Base-by-base conservation (phyloP, 352 stramenopile genomes). In the Pythium folliculosum region DNA sequence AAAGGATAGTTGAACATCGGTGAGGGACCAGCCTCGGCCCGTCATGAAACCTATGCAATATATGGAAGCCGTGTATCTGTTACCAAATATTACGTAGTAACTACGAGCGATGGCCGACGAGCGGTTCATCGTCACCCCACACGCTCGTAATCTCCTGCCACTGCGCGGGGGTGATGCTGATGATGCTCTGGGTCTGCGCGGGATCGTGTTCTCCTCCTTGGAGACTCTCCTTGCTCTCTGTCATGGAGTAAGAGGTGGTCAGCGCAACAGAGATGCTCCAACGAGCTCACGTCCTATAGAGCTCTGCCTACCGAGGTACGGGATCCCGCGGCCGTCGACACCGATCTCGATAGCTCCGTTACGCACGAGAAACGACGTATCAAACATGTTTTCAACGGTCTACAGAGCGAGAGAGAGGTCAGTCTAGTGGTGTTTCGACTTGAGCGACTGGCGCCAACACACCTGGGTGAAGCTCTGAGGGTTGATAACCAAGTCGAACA, bases 321-420 rank as follows among this genome's bases (percentile, higher is more conserved):
- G 86, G 17, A 91, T 63, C 1, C 82, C 86, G 16, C 71, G 71
- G 17, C 72, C 66, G 57, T 91, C 81, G 13, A 92, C 65, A 37
- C 80, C 80, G 30, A 94, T 86, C 65, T 91, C 83, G 35, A 86
- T 77, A 2, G 76, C 72, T 48, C 75, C 83, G 52, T 92, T 91
- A 30, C 86, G 84, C 43, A 94, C 84, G 2, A 94, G 72, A 62
- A 94, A 94, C 17, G 84, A 92, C 66, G 85, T 87, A 70, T 94
- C 86, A 45, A 94, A 94, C 7, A 94, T 67, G 54, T 94, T 94
- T 68, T 94, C 86, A 27, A 94, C 77, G 6, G 86, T 94, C 85
- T 94, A 53, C 17, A 64, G n/a, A 10, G 21, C 7, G 13, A 27
- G 51, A 23, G 47, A 12, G 13, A 48, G 16, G 59, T 37, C 27